phyloP scores from a whole-genome alignment of 2,329 filamentous ascomycete genomes.

The Aureobasidium subglaciale region DNA sequence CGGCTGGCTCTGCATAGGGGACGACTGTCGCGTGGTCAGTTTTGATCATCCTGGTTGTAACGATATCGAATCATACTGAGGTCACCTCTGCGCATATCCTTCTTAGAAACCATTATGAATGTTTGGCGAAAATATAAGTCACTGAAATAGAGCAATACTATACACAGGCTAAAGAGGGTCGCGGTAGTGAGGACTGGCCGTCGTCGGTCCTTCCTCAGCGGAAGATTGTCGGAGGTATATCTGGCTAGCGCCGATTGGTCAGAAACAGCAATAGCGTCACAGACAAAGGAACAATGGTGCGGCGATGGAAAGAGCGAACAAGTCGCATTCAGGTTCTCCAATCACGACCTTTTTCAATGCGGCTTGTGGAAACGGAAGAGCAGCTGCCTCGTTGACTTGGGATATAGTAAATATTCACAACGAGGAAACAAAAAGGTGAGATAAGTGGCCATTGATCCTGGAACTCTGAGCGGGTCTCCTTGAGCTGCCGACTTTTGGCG shows the following conservation, averaged over 20 bases:
- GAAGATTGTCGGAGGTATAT: not conserved
- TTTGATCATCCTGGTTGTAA: conserved; percentile 14
- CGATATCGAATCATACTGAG: conserved; percentile 49
- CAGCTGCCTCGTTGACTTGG: not conserved
- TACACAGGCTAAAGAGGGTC: not conserved
- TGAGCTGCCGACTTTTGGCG: conserved; percentile 5
- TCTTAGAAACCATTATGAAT: conserved; percentile 55
- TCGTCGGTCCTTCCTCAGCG: not conserved
- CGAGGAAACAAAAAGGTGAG: not conserved
- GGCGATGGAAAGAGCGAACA: not conserved
- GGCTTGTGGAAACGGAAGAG: not conserved
- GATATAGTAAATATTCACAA: not conserved
- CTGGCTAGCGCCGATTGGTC: conserved; percentile 9
- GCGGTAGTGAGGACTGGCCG: conserved; percentile 18
- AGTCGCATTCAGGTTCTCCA: not conserved
- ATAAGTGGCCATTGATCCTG: not conserved
- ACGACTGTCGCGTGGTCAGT: conserved; percentile 55
- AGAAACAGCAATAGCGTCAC: not conserved
- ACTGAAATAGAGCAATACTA: not conserved
- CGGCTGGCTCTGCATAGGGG: conserved; percentile 71
- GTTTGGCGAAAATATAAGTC: not conserved
- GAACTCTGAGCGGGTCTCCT: not conserved
- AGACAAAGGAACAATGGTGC: not conserved
- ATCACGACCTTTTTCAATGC: not conserved
- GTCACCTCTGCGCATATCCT: conserved; percentile 69